phyloP scores from a whole-genome alignment of 768 basidiomycete species.

The Daedaleopsis nitida region DNA sequence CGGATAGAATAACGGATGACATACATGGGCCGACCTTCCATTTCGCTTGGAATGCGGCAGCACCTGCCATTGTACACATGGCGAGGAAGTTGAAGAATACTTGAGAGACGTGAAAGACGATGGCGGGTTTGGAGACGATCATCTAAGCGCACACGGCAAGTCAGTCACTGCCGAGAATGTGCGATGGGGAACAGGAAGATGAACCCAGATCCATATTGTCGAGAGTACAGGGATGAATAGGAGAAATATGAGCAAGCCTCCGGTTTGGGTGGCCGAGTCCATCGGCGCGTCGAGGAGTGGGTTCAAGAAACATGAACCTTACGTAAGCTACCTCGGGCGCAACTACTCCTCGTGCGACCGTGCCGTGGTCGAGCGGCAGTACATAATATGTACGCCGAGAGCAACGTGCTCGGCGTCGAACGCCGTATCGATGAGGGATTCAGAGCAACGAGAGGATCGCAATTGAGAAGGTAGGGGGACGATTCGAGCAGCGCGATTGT shows the following conservation, averaged over 20 bases:
- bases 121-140: conserved; percentile 84
- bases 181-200: conserved; percentile 11
- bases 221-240: conserved; percentile 67
- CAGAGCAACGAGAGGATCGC: neutral
- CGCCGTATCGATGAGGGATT: neutral
- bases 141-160: conserved; percentile 49
- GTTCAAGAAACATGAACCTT: conserved; percentile 45
- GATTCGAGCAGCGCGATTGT: neutral
- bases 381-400: neutral
- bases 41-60: conserved; percentile 86
- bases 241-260: conserved; percentile 57
- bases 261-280: conserved; percentile 33
- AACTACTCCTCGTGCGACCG: conserved; percentile 7
- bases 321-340: conserved; percentile 40
- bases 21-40: conserved; percentile 84
- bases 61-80: conserved; percentile 89
- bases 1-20: conserved; percentile 33
- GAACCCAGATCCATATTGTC: conserved; percentile 72
- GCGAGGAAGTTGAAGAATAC: conserved; percentile 93
- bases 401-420: neutral
- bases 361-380: neutral
- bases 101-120: conserved; percentile 76
- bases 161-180: conserved; percentile 14
- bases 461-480: conserved; percentile 1
- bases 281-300: conserved; percentile 26